These are phyloP conservation scores for Trichoderma reesei DNA, from an alignment of 495 filamentous ascomycete species.

Conservation along the genomic window DNA sequence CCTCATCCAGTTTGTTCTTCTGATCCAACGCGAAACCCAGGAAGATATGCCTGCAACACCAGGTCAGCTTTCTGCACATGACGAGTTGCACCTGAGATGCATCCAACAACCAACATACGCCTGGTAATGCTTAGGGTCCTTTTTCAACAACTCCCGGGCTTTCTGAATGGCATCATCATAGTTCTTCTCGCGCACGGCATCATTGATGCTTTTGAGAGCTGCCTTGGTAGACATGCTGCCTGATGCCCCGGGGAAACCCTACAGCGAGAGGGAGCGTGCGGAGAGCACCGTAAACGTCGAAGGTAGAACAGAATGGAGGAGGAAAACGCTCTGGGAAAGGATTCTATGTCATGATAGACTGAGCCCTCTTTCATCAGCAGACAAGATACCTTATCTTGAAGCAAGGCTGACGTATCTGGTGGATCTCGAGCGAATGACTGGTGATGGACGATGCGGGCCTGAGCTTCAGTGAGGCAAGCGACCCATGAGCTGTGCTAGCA, in stretches of 20 bases:
- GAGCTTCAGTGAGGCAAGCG: too few relatives aligned
- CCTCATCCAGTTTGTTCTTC: constrained; percentile 54
- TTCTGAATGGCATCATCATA: constrained; percentile 63
- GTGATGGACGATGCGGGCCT: neutral
- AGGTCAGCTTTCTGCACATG: constrained; percentile 12
- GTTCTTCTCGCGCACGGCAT: constrained; percentile 68
- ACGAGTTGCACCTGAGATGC: neutral
- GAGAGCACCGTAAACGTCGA: neutral
- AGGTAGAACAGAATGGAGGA: neutral
- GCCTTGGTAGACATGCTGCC: constrained; percentile 53
- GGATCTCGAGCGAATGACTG: neutral
- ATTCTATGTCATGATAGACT: neutral
- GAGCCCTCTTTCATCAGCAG: neutral
- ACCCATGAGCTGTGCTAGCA: neutral
- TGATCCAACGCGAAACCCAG: constrained; percentile 73
- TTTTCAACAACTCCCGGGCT: constrained; percentile 53
- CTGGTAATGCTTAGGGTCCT: constrained; percentile 73
- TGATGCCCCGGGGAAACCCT: neutral
- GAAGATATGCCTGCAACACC: constrained; percentile 55
- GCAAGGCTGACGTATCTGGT: neutral
- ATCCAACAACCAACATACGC: constrained; percentile 43
- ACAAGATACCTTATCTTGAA: neutral
- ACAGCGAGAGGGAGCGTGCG: neutral
- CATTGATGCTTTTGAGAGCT: constrained; percentile 72
- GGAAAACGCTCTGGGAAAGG: neutral